Evolutionary conservation across 2,329 filamentous ascomycete species (phyloP).

Genomic region (Diaporthe helianthi): DNA sequence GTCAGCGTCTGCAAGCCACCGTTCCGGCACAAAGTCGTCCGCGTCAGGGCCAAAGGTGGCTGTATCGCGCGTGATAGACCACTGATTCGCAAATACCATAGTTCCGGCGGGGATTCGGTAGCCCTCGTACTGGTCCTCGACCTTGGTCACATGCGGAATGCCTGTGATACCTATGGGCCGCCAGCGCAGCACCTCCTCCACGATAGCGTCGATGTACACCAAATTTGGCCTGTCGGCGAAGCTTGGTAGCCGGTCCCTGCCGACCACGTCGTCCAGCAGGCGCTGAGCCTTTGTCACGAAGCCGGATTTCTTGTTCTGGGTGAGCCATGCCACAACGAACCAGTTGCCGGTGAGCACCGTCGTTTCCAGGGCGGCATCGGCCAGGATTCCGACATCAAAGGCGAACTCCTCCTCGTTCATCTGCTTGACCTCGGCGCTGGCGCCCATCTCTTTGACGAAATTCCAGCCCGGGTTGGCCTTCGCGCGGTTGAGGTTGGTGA

Average conservation of each 20-base stretch:
- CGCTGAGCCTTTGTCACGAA: constrained; percentile 39
- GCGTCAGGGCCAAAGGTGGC: constrained; percentile 24
- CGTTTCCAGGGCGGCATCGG: constrained; percentile 22
- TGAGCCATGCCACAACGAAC: constrained; percentile 26
- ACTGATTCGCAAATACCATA: constrained; percentile 31
- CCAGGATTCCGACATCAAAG: constrained; percentile 19
- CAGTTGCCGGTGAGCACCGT: constrained; percentile 9
- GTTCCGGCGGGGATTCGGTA: constrained; percentile 35
- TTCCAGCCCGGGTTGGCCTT: constrained; percentile 20
- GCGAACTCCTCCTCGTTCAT: constrained; percentile 28
- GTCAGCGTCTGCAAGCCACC: constrained; percentile 22
- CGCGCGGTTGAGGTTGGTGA: constrained; percentile 14
- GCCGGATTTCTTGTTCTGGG: not conserved
- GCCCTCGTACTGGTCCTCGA: constrained; percentile 35
- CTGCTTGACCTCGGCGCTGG: constrained; percentile 10
- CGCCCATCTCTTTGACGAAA: constrained; percentile 27
- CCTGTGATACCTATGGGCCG: constrained; percentile 41
- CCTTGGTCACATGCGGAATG: constrained; percentile 45
- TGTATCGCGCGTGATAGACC: constrained; percentile 32
- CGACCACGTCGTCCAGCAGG: constrained; percentile 42
- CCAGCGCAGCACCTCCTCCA: constrained; percentile 41
- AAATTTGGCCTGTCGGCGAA: constrained; percentile 38
- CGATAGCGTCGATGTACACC: constrained; percentile 40
- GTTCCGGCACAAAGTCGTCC: constrained; percentile 33
- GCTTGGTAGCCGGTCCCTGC: constrained; percentile 40